Conservation (phyloP, 805 yeast species). For the Brettanomyces custersianus region DNA sequence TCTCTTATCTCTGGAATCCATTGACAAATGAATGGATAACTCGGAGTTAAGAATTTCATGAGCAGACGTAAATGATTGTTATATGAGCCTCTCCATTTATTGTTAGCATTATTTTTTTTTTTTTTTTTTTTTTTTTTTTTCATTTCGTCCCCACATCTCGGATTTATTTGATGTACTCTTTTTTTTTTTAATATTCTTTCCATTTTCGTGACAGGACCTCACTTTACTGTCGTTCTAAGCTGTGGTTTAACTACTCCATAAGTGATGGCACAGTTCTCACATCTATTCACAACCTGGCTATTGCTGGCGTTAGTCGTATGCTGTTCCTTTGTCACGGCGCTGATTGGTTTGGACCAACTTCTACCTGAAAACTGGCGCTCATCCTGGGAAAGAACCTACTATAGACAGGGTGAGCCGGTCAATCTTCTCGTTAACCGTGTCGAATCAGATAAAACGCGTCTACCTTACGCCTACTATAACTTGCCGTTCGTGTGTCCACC, state of each 20-base stretch:
- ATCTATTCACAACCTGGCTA: too few relatives aligned
- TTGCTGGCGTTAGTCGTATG: too few relatives aligned
- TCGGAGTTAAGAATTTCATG: too few relatives aligned
- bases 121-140: not conserved
- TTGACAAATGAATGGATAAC: too few relatives aligned
- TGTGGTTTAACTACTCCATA: not conserved
- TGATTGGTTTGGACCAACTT: not conserved
- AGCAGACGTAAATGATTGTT: too few relatives aligned
- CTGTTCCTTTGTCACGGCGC: too few relatives aligned
- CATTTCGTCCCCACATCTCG: not conserved
- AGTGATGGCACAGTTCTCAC: too few relatives aligned
- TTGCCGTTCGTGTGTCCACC: conserved; percentile 78
- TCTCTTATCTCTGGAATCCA: too few relatives aligned
- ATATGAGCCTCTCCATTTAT: too few relatives aligned
- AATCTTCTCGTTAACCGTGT: conserved; percentile 68
- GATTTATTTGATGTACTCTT: too few relatives aligned
- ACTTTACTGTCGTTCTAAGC: not conserved
- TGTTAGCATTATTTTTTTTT: not conserved
- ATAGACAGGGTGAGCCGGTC: conserved; percentile 47
- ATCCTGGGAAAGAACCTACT: conserved; percentile 31
- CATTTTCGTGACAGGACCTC: not conserved
- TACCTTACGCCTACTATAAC: conserved; percentile 70
- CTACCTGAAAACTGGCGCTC: conserved; percentile 9
- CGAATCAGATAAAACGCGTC: conserved; percentile 67
- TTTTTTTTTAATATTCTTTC: too few relatives aligned